Conservation (phyloP, 2,329 filamentous ascomycete genomes). For the Apiospora phragmitis region DNA sequence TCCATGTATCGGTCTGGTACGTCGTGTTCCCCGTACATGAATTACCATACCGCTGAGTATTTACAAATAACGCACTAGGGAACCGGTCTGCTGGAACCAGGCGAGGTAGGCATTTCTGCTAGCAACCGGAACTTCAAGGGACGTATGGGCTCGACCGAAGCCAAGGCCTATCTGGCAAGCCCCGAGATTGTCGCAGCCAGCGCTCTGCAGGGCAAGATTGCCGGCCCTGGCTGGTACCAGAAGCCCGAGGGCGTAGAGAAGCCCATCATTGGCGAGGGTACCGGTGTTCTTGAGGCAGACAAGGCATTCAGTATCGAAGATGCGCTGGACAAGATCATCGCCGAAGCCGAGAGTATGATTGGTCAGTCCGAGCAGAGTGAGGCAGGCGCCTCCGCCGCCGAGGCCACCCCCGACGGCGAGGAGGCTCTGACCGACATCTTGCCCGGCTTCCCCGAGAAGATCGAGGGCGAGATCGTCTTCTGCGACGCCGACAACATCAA, state of each 20-base stretch:
- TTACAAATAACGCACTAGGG: no score
- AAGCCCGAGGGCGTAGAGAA: conserved; percentile 67
- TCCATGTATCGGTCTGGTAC: conserved; percentile 84
- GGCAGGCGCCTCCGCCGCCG: conserved; percentile 21
- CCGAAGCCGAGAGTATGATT: conserved; percentile 66
- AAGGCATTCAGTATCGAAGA: conserved; percentile 67
- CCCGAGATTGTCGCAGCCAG: conserved; percentile 93
- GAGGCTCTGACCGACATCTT: conserved; percentile 67
- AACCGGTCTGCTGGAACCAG: conserved; percentile 74
- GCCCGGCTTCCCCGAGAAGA: conserved; percentile 81
- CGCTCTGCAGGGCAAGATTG: conserved; percentile 70
- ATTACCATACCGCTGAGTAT: no score
- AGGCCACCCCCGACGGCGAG: conserved; percentile 20
- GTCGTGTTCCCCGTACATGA: no score
- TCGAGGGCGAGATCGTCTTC: conserved; percentile 86
- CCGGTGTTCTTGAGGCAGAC: conserved; percentile 63
- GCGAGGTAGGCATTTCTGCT: conserved; percentile 84
- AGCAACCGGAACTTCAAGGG: conserved; percentile 91
- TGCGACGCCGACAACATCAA: conserved; percentile 76
- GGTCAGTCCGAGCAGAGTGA: conserved; percentile 23
- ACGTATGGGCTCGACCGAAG: conserved; percentile 78
- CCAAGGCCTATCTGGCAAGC: conserved; percentile 82
- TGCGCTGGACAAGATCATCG: conserved; percentile 70
- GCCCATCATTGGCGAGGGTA: conserved; percentile 71
- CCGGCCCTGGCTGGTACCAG: conserved; percentile 78